Base-by-base conservation (phyloP, 768 basidiomycete genomes). In the Kwoniella sp. region DNA sequence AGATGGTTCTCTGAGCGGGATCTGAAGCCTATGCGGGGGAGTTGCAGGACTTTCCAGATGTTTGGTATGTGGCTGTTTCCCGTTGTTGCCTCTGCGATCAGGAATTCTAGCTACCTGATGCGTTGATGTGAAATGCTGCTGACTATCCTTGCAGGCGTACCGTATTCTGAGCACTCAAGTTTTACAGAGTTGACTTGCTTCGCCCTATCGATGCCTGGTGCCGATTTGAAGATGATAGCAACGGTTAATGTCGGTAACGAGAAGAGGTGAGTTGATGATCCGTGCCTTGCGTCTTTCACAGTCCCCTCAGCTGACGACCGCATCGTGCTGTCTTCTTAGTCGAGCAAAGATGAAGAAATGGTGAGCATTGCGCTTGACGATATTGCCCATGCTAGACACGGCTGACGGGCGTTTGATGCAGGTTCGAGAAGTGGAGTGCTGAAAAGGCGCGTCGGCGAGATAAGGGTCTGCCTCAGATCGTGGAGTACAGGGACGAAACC, bases 141-240 rank as follows among this genome's bases (percentile, higher is more conserved):
- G n/a, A n/a, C n/a, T n/a, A n/a, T n/a, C n/a, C n/a, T 34, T 55
- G 1, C 41, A 75, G 75, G 74, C 37, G 82, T 84, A 2, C 83
- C 83, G 4, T 98, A 98, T 77, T 97, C 93, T 4, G 96, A 98
- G 77, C 95, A 98, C 79, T 92, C 91, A 31, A 93, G 91, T 34
- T 97, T 97, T 81, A 91, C 91, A 73, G 95, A 98, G 81, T 84
- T 95, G 68, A 95, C 93, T 12, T 94, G 92, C 78, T 97, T 97
- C 78, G 92, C 93, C 3, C 85, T 97, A 81, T 92, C 91, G 22
- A 84, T 93, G 48, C 81, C 79, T 47, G 80, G 86, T 87, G 68
- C 95, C 88, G 89, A 79, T 28, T 84, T 82, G 0, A 89, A 87
- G 77, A 95, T 98, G 85, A 94, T 98, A 73, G 91, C 96, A 11